Evolutionary conservation across 2,329 filamentous ascomycete genomes (phyloP).

Genomic region (Alternaria sp.): DNA sequence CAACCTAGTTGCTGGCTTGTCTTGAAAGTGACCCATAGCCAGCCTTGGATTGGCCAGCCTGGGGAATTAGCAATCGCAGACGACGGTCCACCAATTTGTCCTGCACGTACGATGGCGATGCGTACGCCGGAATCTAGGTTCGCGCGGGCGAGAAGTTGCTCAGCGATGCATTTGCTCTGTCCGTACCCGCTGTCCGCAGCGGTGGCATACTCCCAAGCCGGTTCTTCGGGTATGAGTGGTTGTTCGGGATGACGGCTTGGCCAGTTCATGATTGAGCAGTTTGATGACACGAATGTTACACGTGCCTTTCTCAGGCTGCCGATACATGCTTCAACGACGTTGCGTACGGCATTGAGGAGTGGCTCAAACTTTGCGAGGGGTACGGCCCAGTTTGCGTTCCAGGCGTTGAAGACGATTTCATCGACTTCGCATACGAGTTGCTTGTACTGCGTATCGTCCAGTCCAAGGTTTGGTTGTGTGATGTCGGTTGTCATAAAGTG

Average conservation of each 20-base stretch:
- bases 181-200: background rate
- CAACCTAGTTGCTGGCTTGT: background rate
- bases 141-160: background rate
- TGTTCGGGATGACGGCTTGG: background rate
- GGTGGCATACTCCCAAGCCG: slow-evolving; percentile 3
- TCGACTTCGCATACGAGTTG: background rate
- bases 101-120: background rate
- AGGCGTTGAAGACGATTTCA: slow-evolving; percentile 4
- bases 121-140: background rate
- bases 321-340: background rate
- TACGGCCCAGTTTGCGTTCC: slow-evolving; percentile 1
- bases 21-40: background rate
- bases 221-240: background rate
- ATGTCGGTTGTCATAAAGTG: slow-evolving; percentile 1
- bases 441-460: background rate
- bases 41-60: slow-evolving; percentile 1
- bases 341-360: background rate
- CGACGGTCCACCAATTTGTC: background rate
- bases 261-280: background rate
- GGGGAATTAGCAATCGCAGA: background rate
- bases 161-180: slow-evolving; percentile 1
- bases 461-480: background rate
- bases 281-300: background rate
- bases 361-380: background rate
- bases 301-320: background rate